Evolutionary conservation across 2,329 filamentous ascomycete genomes (phyloP).

Genomic region (Neonectria faginata): DNA sequence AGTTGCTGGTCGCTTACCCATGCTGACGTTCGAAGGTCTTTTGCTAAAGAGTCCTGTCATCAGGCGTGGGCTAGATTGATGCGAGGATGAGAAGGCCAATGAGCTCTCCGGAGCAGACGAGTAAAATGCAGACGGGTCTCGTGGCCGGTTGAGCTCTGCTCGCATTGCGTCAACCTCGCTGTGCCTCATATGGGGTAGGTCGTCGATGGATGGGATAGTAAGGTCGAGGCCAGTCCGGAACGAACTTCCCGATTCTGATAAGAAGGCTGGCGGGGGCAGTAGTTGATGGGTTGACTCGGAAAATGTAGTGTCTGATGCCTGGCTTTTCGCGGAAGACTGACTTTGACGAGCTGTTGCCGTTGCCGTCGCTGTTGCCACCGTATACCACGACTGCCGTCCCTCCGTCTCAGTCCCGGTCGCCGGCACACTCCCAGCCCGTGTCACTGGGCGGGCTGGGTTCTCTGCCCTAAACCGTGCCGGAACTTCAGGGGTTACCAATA

Average conservation of each 20-base stretch:
- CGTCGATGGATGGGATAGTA: slow-evolving; percentile 46
- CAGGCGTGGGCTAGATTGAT: slow-evolving; percentile 44
- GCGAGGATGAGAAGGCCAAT: slow-evolving; percentile 47
- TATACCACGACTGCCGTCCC: slow-evolving; percentile 51
- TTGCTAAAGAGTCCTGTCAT: slow-evolving; percentile 29
- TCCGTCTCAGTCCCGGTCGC: slow-evolving; percentile 38
- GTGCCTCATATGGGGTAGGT: slow-evolving; percentile 40
- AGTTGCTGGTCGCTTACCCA: slow-evolving; percentile 13
- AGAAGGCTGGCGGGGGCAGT: slow-evolving; percentile 46
- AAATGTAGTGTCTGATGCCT: slow-evolving; percentile 44
- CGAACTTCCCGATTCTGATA: slow-evolving; percentile 42
- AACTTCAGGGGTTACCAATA: slow-evolving; percentile 38
- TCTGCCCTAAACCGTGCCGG: slow-evolving; percentile 43
- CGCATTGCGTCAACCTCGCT: slow-evolving; percentile 33
- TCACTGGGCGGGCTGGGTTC: slow-evolving; percentile 37
- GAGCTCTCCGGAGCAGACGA: slow-evolving; percentile 52
- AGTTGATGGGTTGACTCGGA: slow-evolving; percentile 49
- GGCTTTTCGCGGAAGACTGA: slow-evolving; percentile 41
- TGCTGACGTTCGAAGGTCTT: slow-evolving; percentile 14
- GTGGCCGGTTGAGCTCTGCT: slow-evolving; percentile 34
- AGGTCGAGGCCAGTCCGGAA: slow-evolving; percentile 48
- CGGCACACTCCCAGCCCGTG: slow-evolving; percentile 37
- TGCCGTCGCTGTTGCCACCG: slow-evolving; percentile 46
- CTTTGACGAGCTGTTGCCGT: slow-evolving; percentile 42
- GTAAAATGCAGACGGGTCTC: slow-evolving; percentile 37